Evolutionary conservation across 2,329 filamentous ascomycete species (phyloP), one percentile per base, ranked within the genome.

Genomic region (Microcyclosporella mali): DNA sequence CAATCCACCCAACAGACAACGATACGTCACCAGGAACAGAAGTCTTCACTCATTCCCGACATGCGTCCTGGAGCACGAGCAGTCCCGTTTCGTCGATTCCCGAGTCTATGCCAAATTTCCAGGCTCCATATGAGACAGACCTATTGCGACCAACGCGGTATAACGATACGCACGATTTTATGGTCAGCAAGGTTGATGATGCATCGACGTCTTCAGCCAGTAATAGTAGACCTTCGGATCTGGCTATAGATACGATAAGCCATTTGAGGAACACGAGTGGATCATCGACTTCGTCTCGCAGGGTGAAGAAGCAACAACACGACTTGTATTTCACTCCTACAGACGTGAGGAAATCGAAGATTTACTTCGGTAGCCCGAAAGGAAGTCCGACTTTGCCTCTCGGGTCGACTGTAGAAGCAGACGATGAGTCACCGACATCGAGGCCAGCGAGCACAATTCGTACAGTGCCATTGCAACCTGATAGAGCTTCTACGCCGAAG

Each of bases 261-360:
- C 21, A 25, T 25, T 9, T 25, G 4, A 25, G 21, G 21, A 25
- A 11, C 6, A 17, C n/a, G 14, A 6, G 33, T 36, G 36, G 32
- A 14, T 10, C 15, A 25, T 34, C 3, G 31, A 33, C 31, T 16
- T 34, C 41, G 8, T 50, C 41, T 10, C 31, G 35, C n/a, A 43
- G 48, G 4, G 43, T 46, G 15, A 19, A 43, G 6, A 41, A 37
- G 4, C 33, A 45, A 12, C 36, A 37, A 16, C 39, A 40, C 16
- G 55, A 57, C 8, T 52, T 59, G 9, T 59, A 56, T 42, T 59
- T 59, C 36, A 53, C 51, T 3, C 56, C 56, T 1, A 53, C 49
- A 29, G 49, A 57, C 30, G 49, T 52, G 6, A 53, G 48, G 9
- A 45, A 32, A 10, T 50, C 45, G 15, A 43, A 45, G 34, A 51